A percentile compares a stretch with the other conserved stretches of the same genome.
Evolutionary conservation across 164 flowering plant genomes (phyloP).

Genomic region (Annona squamosa): DNA sequence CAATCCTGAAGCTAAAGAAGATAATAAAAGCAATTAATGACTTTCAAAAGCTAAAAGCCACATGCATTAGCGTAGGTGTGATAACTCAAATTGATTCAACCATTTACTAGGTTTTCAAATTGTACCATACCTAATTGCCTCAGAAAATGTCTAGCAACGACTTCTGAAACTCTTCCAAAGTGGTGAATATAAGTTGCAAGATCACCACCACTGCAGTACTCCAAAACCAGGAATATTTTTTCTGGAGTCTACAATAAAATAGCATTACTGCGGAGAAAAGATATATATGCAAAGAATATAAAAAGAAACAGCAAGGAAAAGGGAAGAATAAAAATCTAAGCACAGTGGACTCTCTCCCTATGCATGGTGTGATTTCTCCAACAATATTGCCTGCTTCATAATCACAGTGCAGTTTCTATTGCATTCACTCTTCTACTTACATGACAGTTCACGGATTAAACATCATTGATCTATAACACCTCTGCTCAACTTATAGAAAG

Average conservation of each 20-base stretch:
- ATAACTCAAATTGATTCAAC: not conserved
- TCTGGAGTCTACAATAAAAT: constrained; percentile 28
- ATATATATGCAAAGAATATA: not conserved
- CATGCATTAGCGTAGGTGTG: not conserved
- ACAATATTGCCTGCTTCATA: too few relatives aligned
- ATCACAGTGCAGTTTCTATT: too few relatives aligned
- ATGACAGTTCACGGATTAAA: too few relatives aligned
- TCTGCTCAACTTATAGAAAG: too few relatives aligned
- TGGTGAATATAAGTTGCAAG: constrained; percentile 43
- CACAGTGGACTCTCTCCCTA: not conserved
- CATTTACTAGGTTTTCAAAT: not conserved
- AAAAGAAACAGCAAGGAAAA: not conserved
- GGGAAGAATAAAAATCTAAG: not conserved
- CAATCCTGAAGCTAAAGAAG: constrained; percentile 45
- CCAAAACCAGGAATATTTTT: constrained; percentile 45
- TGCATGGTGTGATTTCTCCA: not conserved
- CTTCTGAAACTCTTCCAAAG: constrained; percentile 40
- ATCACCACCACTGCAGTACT: constrained; percentile 55
- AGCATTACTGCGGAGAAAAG: not conserved
- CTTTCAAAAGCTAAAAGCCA: not conserved
- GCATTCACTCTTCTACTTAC: too few relatives aligned
- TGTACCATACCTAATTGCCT: constrained; percentile 42
- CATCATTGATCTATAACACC: too few relatives aligned
- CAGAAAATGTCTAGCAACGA: constrained; percentile 49
- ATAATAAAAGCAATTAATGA: constrained; percentile 4